These are phyloP conservation scores for Mucor saturninus DNA, from an alignment of 371 early-diverging fungal species.

Conservation along the genomic window DNA sequence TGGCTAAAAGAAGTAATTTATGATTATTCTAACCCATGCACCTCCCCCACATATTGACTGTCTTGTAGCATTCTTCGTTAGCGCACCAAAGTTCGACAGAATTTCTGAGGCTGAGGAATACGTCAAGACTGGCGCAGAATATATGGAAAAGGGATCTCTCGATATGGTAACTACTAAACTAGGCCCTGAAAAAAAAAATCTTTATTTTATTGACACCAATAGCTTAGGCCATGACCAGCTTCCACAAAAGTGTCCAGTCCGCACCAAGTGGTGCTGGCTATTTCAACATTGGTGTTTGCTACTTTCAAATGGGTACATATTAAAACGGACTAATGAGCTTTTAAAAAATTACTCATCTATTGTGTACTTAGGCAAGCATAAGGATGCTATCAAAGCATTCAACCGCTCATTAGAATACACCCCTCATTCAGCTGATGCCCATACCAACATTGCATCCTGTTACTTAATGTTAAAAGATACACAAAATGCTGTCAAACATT, in stretches of 20 bases:
- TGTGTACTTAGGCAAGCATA: conserved; percentile 47
- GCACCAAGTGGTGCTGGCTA: conserved; percentile 63
- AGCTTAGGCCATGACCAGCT: conserved; percentile 54
- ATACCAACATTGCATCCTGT: conserved; percentile 84
- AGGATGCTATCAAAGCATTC: conserved; percentile 70
- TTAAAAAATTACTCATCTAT: neutral
- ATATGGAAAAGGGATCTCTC: conserved; percentile 48
- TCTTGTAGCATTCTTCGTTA: conserved; percentile 31
- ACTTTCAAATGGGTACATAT: conserved; percentile 65
- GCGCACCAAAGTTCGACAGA: conserved; percentile 33
- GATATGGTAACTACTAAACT: conserved; percentile 41
- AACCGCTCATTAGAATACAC: conserved; percentile 67
- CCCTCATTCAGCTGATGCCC: conserved; percentile 77
- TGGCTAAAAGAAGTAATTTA: conserved; percentile 5
- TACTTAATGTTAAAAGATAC: conserved; percentile 70
- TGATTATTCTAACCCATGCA: neutral
- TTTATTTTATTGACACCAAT: neutral
- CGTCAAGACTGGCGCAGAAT: conserved; percentile 45
- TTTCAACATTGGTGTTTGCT: conserved; percentile 84
- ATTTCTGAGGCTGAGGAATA: conserved; percentile 49
- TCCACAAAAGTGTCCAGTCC: conserved; percentile 49
- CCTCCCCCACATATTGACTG: neutral
- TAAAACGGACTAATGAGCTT: no score
- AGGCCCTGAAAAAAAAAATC: neutral
- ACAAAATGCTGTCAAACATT: conserved; percentile 65